Evolutionary conservation across 2,329 filamentous ascomycete genomes (phyloP), one percentile per base, ranked within the genome.

Genomic region (Aspergillus sclerotialis): DNA sequence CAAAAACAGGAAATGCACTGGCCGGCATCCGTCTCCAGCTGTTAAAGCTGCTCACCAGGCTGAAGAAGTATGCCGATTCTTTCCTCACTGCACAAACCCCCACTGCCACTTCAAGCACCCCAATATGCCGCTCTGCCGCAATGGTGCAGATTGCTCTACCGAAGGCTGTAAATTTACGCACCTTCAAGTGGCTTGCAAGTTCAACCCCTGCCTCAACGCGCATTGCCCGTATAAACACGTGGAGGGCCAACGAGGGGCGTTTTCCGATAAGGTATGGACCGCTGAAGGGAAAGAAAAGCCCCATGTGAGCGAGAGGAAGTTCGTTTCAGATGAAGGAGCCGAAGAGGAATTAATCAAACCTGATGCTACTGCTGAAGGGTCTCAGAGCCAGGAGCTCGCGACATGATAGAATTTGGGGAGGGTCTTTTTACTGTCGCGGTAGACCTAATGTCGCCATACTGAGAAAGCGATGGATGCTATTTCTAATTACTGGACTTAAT

Each of bases 1-100:
- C 77, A 94, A 92, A 67, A 98, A 96, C 70, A 75, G 78, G 52
- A 96, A 96, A 67, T 98, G 92, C 56, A 84, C 84, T 7, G 89
- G 76, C 18, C 84, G 87, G 39, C 92, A 98, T 61, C 92, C 92
- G 2, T 95, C 89, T 5, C 92, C 92, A 1, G 88, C 90, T 5
- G 76, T 84, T 48, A 85, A 80, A 58, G 67, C 76, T 33, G 79
- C 81, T 16, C 85, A 90, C 57, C 84, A 94, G 64, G 75, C 79
- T 39, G 84, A 92, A 59, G 80, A 84, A 59, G 82, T 93, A 53
- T 94, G 89, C 76, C 86, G 83, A 55, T 94, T 88, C 71, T 94
- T 78, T 61, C 87, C 89, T 38, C 86, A 93, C 65, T 94, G 88
- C 70, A 82, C 86, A 32, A 95, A 96, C 60, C 75, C 81, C 7